Evolutionary conservation across 2,329 filamentous ascomycete species (phyloP).

Genomic region (Huntiella decipiens): DNA sequence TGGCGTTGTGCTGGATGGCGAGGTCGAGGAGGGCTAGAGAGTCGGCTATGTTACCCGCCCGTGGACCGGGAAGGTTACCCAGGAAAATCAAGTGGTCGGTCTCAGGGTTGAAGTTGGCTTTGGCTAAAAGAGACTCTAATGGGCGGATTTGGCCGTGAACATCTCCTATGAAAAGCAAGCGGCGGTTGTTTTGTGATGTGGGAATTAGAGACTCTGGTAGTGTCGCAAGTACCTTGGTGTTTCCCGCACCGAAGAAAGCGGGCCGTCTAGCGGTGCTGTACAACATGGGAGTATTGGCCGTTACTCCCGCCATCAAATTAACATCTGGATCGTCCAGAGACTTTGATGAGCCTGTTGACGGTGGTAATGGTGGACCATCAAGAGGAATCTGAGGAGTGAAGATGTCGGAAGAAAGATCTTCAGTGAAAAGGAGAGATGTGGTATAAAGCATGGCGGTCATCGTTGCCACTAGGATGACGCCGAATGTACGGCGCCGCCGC

Average conservation of each 20-base stretch:
- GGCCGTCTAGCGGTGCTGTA: slow-evolving; percentile 24
- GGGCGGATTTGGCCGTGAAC: slow-evolving; percentile 72
- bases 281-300: slow-evolving; percentile 17
- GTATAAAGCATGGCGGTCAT: slow-evolving; percentile 10
- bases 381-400: slow-evolving; percentile 4
- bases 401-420: slow-evolving; percentile 3
- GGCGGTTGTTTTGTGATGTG: slow-evolving; percentile 24
- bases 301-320: not conserved
- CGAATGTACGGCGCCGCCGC: slow-evolving; percentile 7
- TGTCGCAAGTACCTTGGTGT: slow-evolving; percentile 16
- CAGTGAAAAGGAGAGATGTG: slow-evolving; percentile 10
- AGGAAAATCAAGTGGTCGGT: slow-evolving; percentile 56
- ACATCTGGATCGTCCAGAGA: slow-evolving; percentile 7
- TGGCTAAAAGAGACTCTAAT: slow-evolving; percentile 44
- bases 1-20: slow-evolving; percentile 54
- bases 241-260: slow-evolving; percentile 16
- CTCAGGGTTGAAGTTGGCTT: slow-evolving; percentile 38
- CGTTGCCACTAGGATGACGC: slow-evolving; percentile 6
- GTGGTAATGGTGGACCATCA: not conserved
- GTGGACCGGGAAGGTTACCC: slow-evolving; percentile 58
- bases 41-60: slow-evolving; percentile 65
- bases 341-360: not conserved
- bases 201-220: slow-evolving; percentile 18
- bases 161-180: slow-evolving; percentile 72
- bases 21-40: slow-evolving; percentile 59